Conservation (phyloP, 371 early-diverging fungal genomes). For the Mortierella sp. region DNA sequence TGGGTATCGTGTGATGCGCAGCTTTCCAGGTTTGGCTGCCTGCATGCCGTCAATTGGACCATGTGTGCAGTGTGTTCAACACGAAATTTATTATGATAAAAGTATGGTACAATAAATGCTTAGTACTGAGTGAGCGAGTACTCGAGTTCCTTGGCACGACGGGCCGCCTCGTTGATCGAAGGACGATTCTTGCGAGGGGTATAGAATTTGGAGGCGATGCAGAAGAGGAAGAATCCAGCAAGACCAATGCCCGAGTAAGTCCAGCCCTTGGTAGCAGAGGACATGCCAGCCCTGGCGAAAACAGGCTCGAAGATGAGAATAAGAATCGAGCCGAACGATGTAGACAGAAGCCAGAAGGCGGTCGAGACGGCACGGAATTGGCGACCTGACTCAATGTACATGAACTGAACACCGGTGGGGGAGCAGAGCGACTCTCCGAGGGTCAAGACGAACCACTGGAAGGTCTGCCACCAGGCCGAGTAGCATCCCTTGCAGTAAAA, state of each 20-base stretch:
- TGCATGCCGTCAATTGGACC: too few species aligned
- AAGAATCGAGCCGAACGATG: slow-evolving; percentile 54
- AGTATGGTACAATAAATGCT: neutral
- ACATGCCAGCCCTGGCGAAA: slow-evolving; percentile 9
- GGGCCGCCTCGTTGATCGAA: slow-evolving; percentile 49
- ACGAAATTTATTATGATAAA: slow-evolving; percentile 10
- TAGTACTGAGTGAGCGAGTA: slow-evolving; percentile 27
- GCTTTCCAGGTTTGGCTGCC: too few species aligned
- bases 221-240: slow-evolving; percentile 38
- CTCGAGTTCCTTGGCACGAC: slow-evolving; percentile 40
- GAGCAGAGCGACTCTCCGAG: slow-evolving; percentile 72
- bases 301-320: slow-evolving; percentile 44
- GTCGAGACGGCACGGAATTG: slow-evolving; percentile 59
- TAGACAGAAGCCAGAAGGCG: slow-evolving; percentile 61
- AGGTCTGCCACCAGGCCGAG: slow-evolving; percentile 62
- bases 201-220: slow-evolving; percentile 30
- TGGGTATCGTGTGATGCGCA: too few species aligned
- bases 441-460: slow-evolving; percentile 73
- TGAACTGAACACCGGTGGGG: slow-evolving; percentile 73
- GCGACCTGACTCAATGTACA: slow-evolving; percentile 65
- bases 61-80: too few species aligned
- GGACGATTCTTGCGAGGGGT: slow-evolving; percentile 39
- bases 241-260: slow-evolving; percentile 48
- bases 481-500: slow-evolving; percentile 39
- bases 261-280: slow-evolving; percentile 30